These are phyloP conservation scores for Aspergillus pseudonomiae DNA, from an alignment of 2,329 filamentous ascomycete genomes.

Conservation along the genomic window DNA sequence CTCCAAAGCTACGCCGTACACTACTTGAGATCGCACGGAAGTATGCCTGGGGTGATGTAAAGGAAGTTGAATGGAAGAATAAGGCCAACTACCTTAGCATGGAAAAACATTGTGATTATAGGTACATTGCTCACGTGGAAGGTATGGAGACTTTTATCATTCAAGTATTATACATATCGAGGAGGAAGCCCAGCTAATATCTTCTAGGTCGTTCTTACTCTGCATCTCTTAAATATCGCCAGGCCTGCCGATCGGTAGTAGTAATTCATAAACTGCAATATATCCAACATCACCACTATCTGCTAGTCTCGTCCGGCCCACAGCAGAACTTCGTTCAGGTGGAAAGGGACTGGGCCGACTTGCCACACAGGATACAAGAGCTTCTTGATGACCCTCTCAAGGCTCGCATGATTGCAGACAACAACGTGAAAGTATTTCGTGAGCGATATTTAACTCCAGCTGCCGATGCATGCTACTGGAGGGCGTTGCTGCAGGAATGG, in stretches of 20 bases:
- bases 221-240: conserved; percentile 54
- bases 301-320: conserved; percentile 46
- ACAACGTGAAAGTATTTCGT: conserved; percentile 49
- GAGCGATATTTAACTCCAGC: conserved; percentile 55
- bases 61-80: conserved; percentile 38
- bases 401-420: conserved; percentile 51
- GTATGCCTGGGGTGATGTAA: conserved; percentile 48
- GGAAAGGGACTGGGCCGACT: conserved; percentile 58
- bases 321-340: conserved; percentile 54
- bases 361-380: conserved; percentile 43
- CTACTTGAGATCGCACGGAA: conserved; percentile 36
- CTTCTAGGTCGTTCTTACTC: conserved; percentile 48
- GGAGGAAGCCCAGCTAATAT: background rate
- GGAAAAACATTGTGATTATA: conserved; percentile 56
- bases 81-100: conserved; percentile 50
- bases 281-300: conserved; percentile 52
- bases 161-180: background rate
- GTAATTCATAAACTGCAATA: conserved; percentile 52
- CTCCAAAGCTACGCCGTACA: conserved; percentile 34
- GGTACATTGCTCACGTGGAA: conserved; percentile 56
- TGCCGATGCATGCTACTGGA: conserved; percentile 57
- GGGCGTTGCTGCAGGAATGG: conserved; percentile 42
- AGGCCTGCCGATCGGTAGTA: conserved; percentile 52
- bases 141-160: conserved; percentile 26
- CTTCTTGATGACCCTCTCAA: conserved; percentile 41